Evolutionary conservation across 805 yeast species (phyloP).

Genomic region (Myxozyma neglecta): DNA sequence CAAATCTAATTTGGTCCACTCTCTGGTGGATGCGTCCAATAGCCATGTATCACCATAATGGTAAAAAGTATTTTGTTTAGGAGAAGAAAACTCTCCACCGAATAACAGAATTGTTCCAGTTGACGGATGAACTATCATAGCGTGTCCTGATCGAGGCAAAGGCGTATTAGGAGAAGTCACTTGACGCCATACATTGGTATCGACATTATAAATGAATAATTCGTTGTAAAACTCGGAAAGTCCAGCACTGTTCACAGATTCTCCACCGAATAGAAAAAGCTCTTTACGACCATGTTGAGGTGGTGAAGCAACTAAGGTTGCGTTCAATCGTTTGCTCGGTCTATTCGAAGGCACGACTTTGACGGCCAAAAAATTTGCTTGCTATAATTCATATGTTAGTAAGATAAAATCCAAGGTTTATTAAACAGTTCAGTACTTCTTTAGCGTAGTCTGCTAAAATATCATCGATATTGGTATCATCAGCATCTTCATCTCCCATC

Average conservation of each 20-base stretch:
- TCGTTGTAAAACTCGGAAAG: conserved; percentile 78
- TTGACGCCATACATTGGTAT: conserved; percentile 77
- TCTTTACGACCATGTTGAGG: conserved; percentile 68
- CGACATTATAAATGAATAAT: conserved; percentile 67
- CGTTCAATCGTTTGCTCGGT: conserved; percentile 72
- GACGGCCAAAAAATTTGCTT: conserved; percentile 73
- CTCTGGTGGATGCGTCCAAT: conserved; percentile 76
- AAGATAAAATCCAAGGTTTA: neutral
- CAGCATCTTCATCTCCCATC: conserved; percentile 71
- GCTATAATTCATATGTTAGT: conserved; percentile 48
- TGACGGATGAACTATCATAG: conserved; percentile 89
- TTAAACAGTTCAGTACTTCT: conserved; percentile 4
- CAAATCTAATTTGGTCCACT: conserved; percentile 84
- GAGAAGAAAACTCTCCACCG: conserved; percentile 97
- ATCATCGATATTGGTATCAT: conserved; percentile 78
- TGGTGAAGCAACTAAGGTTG: conserved; percentile 74
- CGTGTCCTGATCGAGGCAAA: conserved; percentile 88
- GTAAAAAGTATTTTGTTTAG: conserved; percentile 91
- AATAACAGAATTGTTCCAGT: conserved; percentile 75
- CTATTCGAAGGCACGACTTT: conserved; percentile 52
- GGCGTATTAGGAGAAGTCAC: conserved; percentile 83
- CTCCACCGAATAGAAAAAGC: conserved; percentile 88
- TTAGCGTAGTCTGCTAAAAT: conserved; percentile 72
- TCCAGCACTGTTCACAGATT: conserved; percentile 51
- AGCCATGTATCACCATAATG: conserved; percentile 98